Conservation (phyloP, 495 filamentous ascomycete species). For the Tuber calosporum region DNA sequence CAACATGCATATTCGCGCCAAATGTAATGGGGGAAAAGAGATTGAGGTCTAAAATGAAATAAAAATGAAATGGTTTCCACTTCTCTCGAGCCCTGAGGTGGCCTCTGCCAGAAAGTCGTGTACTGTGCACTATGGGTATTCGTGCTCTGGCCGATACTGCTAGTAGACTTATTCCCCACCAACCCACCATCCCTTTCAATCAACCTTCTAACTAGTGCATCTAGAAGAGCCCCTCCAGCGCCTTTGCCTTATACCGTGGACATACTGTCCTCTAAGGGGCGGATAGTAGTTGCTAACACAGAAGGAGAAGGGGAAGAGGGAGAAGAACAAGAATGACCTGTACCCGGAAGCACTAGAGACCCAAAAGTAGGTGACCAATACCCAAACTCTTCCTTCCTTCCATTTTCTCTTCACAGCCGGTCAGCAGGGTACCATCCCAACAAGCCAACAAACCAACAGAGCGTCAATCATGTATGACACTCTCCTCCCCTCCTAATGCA, state of each 20-base stretch:
- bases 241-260: not conserved
- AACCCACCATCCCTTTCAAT: not conserved
- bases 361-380: not conserved
- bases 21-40: too few relatives aligned
- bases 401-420: not conserved
- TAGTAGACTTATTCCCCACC: not conserved
- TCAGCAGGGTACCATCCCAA: not conserved
- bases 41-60: too few relatives aligned
- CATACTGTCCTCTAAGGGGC: not conserved
- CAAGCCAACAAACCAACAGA: not conserved
- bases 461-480: not conserved
- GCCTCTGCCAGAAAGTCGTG: too few relatives aligned
- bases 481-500: not conserved
- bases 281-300: not conserved
- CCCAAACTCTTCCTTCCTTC: not conserved
- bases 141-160: not conserved
- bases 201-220: not conserved
- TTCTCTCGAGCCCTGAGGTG: too few relatives aligned
- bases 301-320: not conserved
- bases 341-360: not conserved
- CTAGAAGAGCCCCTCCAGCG: not conserved
- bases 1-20: too few relatives aligned
- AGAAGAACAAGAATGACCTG: not conserved
- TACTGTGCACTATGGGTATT: not conserved
- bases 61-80: too few relatives aligned